Evolutionary conservation across 1,139 yeast species (phyloP).

Genomic region (Yamadazyma aaseri): DNA sequence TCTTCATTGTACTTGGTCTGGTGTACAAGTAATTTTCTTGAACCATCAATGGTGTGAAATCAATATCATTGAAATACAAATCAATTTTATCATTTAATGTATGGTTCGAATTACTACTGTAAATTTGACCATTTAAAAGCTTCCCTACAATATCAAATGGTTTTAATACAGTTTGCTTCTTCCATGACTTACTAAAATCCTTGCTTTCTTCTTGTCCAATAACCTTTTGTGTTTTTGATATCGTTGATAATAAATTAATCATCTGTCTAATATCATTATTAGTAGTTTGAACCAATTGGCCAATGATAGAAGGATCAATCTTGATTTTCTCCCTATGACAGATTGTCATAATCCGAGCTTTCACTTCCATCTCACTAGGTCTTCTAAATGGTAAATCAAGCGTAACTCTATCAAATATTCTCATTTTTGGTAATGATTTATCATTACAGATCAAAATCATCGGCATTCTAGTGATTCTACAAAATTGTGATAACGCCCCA

Average conservation of each 20-base stretch:
- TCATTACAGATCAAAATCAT: slow-evolving; percentile 93
- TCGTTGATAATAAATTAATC: slow-evolving; percentile 83
- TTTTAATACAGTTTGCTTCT: slow-evolving; percentile 84
- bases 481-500: slow-evolving; percentile 87
- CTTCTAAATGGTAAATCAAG: slow-evolving; percentile 82
- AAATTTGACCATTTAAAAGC: slow-evolving; percentile 62
- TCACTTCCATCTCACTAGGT: slow-evolving; percentile 80
- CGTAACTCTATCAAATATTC: slow-evolving; percentile 89
- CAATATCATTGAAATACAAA: slow-evolving; percentile 91
- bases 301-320: slow-evolving; percentile 76
- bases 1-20: slow-evolving; percentile 47
- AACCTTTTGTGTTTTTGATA: slow-evolving; percentile 64
- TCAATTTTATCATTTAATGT: slow-evolving; percentile 81
- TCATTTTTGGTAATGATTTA: slow-evolving; percentile 87
- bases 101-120: slow-evolving; percentile 51
- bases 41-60: slow-evolving; percentile 91
- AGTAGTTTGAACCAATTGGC: slow-evolving; percentile 82
- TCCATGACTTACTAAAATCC: slow-evolving; percentile 70
- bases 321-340: slow-evolving; percentile 82
- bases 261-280: slow-evolving; percentile 93
- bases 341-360: slow-evolving; percentile 85
- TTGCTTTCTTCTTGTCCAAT: slow-evolving; percentile 53
- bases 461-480: slow-evolving; percentile 84
- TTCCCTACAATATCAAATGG: slow-evolving; percentile 90
- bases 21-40: slow-evolving; percentile 87